Evolutionary conservation across 2,329 filamentous ascomycete species (phyloP).

Genomic region (Scleromitrula shiraiana): DNA sequence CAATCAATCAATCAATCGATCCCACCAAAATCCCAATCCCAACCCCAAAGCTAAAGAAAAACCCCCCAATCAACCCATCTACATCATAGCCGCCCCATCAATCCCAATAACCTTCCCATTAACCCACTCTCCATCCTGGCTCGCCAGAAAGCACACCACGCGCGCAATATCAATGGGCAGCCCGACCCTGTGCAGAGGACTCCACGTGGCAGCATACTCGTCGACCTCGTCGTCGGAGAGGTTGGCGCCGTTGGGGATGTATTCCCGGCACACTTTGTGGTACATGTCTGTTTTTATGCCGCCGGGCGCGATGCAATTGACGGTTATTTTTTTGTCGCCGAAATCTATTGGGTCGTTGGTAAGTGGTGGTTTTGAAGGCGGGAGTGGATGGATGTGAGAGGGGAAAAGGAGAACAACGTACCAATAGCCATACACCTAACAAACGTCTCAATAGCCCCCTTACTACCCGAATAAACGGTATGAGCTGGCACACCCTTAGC

Average conservation of each 20-base stretch:
- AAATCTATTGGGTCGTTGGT: slow-evolving; percentile 50
- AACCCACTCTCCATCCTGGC: slow-evolving; percentile 45
- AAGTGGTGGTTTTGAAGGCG: slow-evolving; percentile 47
- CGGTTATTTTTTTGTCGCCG: slow-evolving; percentile 56
- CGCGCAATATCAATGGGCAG: slow-evolving; percentile 61
- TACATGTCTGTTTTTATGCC: slow-evolving; percentile 63
- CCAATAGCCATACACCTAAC: slow-evolving; percentile 65
- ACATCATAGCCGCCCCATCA: slow-evolving; percentile 22
- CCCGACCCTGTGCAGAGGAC: slow-evolving; percentile 55
- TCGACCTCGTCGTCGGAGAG: slow-evolving; percentile 50
- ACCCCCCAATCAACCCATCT: neutral
- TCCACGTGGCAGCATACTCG: slow-evolving; percentile 56
- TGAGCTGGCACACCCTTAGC: slow-evolving; percentile 62
- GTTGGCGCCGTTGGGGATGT: slow-evolving; percentile 50
- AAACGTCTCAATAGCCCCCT: slow-evolving; percentile 71
- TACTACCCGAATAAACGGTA: slow-evolving; percentile 65
- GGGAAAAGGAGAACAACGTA: slow-evolving; percentile 29
- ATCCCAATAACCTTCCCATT: slow-evolving; percentile 21
- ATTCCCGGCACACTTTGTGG: slow-evolving; percentile 57
- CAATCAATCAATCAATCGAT: too few species aligned
- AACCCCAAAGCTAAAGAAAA: neutral
- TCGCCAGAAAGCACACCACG: slow-evolving; percentile 52
- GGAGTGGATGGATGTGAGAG: too few species aligned
- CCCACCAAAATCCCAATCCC: too few species aligned
- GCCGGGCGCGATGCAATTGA: slow-evolving; percentile 61